phyloP scores from a whole-genome alignment of 768 basidiomycete species.

The Suillus spraguei region DNA sequence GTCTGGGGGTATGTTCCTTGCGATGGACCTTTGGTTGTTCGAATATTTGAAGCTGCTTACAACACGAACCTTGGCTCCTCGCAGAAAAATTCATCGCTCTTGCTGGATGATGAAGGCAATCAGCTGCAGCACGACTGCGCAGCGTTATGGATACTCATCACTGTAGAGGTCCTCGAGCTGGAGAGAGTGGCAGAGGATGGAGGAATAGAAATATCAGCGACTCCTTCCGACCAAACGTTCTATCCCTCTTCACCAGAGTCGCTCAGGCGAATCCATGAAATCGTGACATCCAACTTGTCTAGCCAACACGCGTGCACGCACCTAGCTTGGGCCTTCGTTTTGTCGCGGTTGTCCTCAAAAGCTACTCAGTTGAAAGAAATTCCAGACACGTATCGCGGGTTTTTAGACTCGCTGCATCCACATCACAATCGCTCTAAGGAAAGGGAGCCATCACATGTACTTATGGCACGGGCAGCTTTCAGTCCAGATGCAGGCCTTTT shows the following conservation, averaged over 20 bases:
- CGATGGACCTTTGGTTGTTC: slow-evolving; percentile 62
- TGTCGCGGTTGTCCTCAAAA: slow-evolving; percentile 59
- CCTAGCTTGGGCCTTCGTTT: slow-evolving; percentile 83
- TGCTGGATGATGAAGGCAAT: slow-evolving; percentile 60
- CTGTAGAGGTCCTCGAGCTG: slow-evolving; percentile 73
- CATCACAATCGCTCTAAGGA: slow-evolving; percentile 51
- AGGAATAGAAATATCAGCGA: slow-evolving; percentile 51
- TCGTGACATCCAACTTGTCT: slow-evolving; percentile 59
- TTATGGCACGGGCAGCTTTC: slow-evolving; percentile 65
- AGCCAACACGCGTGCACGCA: slow-evolving; percentile 73
- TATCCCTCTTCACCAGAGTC: slow-evolving; percentile 65
- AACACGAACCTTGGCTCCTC: slow-evolving; percentile 42
- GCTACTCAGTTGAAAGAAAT: slow-evolving; percentile 51
- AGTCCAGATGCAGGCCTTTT: slow-evolving; percentile 63
- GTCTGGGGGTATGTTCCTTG: slow-evolving; percentile 53
- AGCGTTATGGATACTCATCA: slow-evolving; percentile 77
- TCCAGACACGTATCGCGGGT: slow-evolving; percentile 53
- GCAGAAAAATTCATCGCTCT: slow-evolving; percentile 55
- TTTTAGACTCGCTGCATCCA: slow-evolving; percentile 56
- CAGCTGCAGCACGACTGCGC: slow-evolving; percentile 69
- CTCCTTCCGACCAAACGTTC: slow-evolving; percentile 49
- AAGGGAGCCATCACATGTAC: slow-evolving; percentile 52
- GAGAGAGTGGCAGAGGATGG: slow-evolving; percentile 63
- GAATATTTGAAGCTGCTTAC: slow-evolving; percentile 61
- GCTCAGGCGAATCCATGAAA: slow-evolving; percentile 66